Evolutionary conservation across 129 eudicot species (phyloP), one percentile per base, ranked within the genome.

Genomic region (Gnaphalium uliginosum): DNA sequence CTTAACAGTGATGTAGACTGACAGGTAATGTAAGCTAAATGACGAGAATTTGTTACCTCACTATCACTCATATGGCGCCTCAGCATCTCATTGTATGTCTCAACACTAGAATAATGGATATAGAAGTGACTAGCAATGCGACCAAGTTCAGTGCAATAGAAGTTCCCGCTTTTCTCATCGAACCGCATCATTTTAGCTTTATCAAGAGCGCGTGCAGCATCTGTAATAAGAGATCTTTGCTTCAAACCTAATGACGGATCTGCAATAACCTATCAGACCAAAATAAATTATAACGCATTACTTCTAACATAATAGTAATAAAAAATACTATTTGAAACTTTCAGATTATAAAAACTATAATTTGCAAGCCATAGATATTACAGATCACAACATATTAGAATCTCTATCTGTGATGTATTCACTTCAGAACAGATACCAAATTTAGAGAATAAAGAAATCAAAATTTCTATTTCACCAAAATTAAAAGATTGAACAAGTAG

Each of bases 121-220:
- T 95, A 95, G 69, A 95, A 95, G 74, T 95, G 99, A 81, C 99
- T 95, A 67, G 99, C 99, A 81, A 95, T 95, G 35, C 99, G 99
- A 77, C 99, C 99, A 81, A 95, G 96, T 83, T 95, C 99, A 2
- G 99, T 95, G 59, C 99, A 91, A 66, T 91, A 95, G 46, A 95
- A 95, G 74, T 95, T 95, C 48, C 99, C 99, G 59, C 99, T 95
- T 86, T 95, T 95, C 83, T 95, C 99, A 87, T 95, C 99, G 79
- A 95, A 95, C 35, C 99, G 99, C 99, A 95, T 91, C 99, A 95
- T 95, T 76, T 95, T 95, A 69, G 99, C 99, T 88, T 86, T 95
- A 80, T 95, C 99, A 64, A 95, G 97, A 33, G 97, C 86, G 50
- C 99, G 97, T 50, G 99, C 99, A 83, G 96, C 99, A 86, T 95